Percentiles rank a stretch among this genome's conserved stretches.
These are phyloP conservation scores for Geopyxis carbonaria DNA, from an alignment of 495 filamentous ascomycete species.

Conservation along the genomic window DNA sequence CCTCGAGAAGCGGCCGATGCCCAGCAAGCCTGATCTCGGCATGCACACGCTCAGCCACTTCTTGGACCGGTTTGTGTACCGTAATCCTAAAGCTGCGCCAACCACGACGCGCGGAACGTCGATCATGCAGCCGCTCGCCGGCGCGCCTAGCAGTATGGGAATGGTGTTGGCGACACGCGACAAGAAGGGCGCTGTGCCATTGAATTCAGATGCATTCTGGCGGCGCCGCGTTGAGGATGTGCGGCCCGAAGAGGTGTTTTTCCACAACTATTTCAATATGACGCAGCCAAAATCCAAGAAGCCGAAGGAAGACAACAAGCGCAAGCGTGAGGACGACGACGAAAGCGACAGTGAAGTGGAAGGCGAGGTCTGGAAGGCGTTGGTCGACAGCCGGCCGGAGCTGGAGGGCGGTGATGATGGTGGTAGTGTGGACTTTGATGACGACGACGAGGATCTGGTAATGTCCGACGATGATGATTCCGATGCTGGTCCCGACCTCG, in stretches of 20 bases:
- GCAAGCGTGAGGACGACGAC: constrained; percentile 30
- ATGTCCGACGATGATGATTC: constrained; percentile 31
- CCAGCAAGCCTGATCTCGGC: constrained; percentile 72
- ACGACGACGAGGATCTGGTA: constrained; percentile 33
- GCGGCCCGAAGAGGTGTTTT: constrained; percentile 84
- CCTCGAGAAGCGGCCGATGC: constrained; percentile 45
- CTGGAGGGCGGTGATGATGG: constrained; percentile 50
- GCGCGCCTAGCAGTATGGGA: constrained; percentile 40
- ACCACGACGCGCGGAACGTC: constrained; percentile 50
- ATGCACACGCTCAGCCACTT: constrained; percentile 84
- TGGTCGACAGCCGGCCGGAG: constrained; percentile 65
- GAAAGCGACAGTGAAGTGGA: constrained; percentile 41
- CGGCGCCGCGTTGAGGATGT: constrained; percentile 72
- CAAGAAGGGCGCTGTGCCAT: constrained; percentile 34
- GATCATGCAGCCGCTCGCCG: constrained; percentile 88
- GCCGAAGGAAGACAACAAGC: constrained; percentile 34
- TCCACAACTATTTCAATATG: constrained; percentile 85
- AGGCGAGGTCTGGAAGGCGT: constrained; percentile 81
- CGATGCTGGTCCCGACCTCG: constrained; percentile 36
- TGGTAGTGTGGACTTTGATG: constrained; percentile 47
- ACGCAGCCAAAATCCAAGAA: constrained; percentile 49
- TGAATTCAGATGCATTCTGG: constrained; percentile 89
- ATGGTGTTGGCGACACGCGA: constrained; percentile 44
- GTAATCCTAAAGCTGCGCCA: constrained; percentile 58
- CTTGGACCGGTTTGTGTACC: constrained; percentile 91